These are phyloP conservation scores for Jackrogersella minutella DNA, from an alignment of 495 filamentous ascomycete species.

Conservation along the genomic window DNA sequence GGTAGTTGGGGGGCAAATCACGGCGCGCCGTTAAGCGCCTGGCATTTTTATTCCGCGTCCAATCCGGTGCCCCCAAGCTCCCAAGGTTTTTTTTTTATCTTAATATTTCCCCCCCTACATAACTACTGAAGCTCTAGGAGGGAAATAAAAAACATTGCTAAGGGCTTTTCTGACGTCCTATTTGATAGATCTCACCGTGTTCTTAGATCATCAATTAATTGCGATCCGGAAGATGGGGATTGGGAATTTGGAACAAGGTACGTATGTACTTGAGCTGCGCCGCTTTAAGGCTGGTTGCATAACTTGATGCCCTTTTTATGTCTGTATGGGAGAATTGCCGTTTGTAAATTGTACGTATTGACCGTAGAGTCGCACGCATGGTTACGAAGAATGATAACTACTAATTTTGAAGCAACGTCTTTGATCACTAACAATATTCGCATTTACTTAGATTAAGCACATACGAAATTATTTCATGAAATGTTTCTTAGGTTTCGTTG, in stretches of 20 bases:
- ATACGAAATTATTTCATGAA: no score
- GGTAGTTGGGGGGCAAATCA: slow-evolving; percentile 27
- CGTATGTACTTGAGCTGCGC: not conserved
- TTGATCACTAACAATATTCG: no score
- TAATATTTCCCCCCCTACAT: slow-evolving; percentile 28
- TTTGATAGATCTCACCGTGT: slow-evolving; percentile 16
- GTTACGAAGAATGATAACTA: no score
- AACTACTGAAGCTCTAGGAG: slow-evolving; percentile 17
- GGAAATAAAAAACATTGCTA: no score
- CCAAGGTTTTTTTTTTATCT: slow-evolving; percentile 8
- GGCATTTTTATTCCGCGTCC: slow-evolving; percentile 7
- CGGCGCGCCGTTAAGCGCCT: slow-evolving; percentile 33
- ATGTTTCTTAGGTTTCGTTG: no score
- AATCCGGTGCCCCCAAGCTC: slow-evolving; percentile 29
- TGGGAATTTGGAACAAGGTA: not conserved
- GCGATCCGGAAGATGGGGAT: slow-evolving; percentile 4
- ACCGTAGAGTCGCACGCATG: no score
- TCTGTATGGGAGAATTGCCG: not conserved
- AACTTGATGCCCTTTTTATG: not conserved
- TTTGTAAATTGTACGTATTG: no score
- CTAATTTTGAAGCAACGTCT: no score
- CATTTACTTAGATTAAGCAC: no score
- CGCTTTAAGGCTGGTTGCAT: slow-evolving; percentile 5
- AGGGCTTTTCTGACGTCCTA: slow-evolving; percentile 6
- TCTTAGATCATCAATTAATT: slow-evolving; percentile 6